phyloP scores from a whole-genome alignment of 1,284 basidiomycete species.

The Puccinia polysora region DNA sequence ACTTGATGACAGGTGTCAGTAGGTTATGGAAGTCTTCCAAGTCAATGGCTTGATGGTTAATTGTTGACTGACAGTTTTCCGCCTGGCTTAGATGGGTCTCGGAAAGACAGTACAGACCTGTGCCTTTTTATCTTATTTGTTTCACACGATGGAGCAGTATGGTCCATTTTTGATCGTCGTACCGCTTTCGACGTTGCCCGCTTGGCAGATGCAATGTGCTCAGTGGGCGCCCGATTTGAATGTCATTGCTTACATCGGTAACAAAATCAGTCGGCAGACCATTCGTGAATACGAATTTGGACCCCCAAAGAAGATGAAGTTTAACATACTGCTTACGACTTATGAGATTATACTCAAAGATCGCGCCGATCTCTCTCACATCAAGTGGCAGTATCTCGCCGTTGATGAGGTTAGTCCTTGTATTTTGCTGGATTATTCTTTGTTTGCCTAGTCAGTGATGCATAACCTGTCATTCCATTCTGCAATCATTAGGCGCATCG shows the following conservation, averaged over 20 bases:
- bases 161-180: constrained; percentile 98
- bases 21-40: too few species aligned
- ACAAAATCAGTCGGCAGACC: constrained; percentile 76
- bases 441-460: not conserved
- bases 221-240: constrained; percentile 96
- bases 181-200: constrained; percentile 92
- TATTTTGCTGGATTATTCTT: not conserved
- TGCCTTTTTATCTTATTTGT: constrained; percentile 88
- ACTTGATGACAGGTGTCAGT: too few species aligned
- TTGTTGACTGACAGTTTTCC: too few species aligned
- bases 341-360: constrained; percentile 96
- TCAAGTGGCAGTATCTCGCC: constrained; percentile 95
- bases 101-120: constrained; percentile 98
- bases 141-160: constrained; percentile 86
- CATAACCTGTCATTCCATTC: not conserved
- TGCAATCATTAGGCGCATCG: constrained; percentile 71
- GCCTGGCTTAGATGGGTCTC: constrained; percentile 77
- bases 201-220: constrained; percentile 94
- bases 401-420: constrained; percentile 75
- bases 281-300: constrained; percentile 93
- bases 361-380: constrained; percentile 76
- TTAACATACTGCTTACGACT: constrained; percentile 95
- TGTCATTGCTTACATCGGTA: constrained; percentile 94
- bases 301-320: constrained; percentile 73
- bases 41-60: too few species aligned